A percentile compares a stretch with the other conserved stretches of the same genome.
phyloP scores from a whole-genome alignment of 768 basidiomycete species.

The Serendipita sp. region DNA sequence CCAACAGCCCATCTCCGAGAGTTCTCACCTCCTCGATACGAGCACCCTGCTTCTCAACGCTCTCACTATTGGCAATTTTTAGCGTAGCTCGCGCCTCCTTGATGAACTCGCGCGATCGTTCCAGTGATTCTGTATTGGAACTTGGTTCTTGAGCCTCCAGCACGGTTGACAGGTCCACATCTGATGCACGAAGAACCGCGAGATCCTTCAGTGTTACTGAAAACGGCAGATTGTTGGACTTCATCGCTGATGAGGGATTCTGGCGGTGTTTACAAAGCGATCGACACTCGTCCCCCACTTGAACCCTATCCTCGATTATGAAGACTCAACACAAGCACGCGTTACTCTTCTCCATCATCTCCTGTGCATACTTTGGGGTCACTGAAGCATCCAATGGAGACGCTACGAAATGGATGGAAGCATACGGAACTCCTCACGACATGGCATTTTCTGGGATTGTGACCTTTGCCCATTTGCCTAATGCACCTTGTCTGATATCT shows the following conservation, averaged over 20 bases:
- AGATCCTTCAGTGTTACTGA: conserved; percentile 52
- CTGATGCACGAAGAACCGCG: conserved; percentile 48
- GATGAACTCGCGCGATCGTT: conserved; percentile 43
- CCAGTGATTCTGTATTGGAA: conserved; percentile 26
- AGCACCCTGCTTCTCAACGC: conserved; percentile 34
- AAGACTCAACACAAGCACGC: too few species aligned
- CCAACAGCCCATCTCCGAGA: neutral
- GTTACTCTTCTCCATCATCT: too few species aligned
- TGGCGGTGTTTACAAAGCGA: too few species aligned
- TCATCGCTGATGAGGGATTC: neutral
- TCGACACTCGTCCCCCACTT: too few species aligned
- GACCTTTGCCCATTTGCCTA: conserved; percentile 70
- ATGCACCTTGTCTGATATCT: conserved; percentile 52
- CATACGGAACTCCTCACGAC: conserved; percentile 63
- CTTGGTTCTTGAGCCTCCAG: conserved; percentile 12
- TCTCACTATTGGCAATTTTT: conserved; percentile 33
- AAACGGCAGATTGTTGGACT: conserved; percentile 26
- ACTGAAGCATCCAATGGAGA: neutral
- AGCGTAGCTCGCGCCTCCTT: conserved; percentile 41
- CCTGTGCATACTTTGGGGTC: too few species aligned
- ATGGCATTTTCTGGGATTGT: conserved; percentile 64
- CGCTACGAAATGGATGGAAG: conserved; percentile 35
- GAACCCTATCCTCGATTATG: too few species aligned
- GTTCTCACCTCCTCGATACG: conserved; percentile 40
- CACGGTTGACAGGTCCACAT: conserved; percentile 24